These are phyloP conservation scores for Casuarina equisetifolia DNA, from an alignment of 306 rosid species.

Conservation along the genomic window DNA sequence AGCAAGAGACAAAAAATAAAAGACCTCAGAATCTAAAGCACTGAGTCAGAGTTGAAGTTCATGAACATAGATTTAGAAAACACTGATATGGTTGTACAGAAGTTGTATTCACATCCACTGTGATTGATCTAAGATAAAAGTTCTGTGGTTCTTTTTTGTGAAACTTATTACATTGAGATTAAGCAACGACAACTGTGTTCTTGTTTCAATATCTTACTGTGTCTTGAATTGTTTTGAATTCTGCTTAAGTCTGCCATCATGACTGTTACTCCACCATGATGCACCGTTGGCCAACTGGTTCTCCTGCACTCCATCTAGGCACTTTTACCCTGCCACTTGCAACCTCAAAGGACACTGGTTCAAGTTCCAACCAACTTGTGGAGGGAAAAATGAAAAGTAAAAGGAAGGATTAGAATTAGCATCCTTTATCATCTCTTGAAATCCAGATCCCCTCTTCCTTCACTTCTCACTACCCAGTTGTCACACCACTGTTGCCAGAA, in stretches of 20 bases:
- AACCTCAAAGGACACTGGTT: background rate
- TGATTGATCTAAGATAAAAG: background rate
- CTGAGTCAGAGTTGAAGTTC: background rate
- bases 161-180: background rate
- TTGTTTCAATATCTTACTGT: background rate
- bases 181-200: background rate
- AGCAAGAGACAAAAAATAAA: too few species aligned
- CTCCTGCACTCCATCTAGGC: background rate
- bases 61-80: background rate
- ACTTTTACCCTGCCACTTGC: background rate
- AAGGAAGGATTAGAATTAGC: background rate
- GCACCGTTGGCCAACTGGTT: background rate
- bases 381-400: background rate
- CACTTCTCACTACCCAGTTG: background rate
- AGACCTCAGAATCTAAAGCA: background rate
- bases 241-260: background rate
- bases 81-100: too few species aligned
- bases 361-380: background rate
- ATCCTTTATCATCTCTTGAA: background rate
- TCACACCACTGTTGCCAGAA: background rate
- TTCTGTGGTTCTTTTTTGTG: background rate
- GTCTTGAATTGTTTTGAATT: background rate
- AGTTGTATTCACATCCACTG: background rate
- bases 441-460: background rate
- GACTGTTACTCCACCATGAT: background rate